Evolutionary conservation across 108 stramenopile genomes (phyloP).

Genomic region (Cyclotella sp.): DNA sequence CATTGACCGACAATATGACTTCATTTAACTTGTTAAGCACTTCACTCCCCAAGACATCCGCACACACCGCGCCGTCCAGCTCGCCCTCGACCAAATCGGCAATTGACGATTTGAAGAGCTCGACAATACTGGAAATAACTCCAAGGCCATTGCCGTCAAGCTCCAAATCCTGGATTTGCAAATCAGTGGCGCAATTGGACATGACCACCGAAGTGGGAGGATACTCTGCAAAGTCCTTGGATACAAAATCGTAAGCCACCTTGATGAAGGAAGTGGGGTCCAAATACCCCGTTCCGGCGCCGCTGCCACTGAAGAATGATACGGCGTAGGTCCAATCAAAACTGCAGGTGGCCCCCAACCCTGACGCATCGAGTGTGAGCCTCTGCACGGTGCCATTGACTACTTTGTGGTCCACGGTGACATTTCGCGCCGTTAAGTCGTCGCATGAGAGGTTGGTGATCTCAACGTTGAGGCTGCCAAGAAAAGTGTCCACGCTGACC

Average conservation of each 20-base stretch:
- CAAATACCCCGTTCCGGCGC: conserved; percentile 15
- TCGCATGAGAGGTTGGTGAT: conserved; percentile 15
- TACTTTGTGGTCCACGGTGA: neutral
- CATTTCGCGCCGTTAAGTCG: neutral
- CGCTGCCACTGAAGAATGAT: conserved; percentile 20
- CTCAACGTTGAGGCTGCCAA: neutral
- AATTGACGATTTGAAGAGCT: conserved; percentile 52
- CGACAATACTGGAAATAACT: conserved; percentile 44
- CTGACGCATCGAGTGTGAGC: conserved; percentile 1
- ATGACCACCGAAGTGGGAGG: conserved; percentile 50
- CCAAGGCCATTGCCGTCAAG: conserved; percentile 49
- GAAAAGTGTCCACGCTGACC: conserved; percentile 6
- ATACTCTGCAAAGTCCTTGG: conserved; percentile 31
- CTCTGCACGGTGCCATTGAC: conserved; percentile 6
- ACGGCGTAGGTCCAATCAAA: conserved; percentile 17
- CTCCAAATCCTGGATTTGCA: conserved; percentile 49
- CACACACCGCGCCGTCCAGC: conserved; percentile 52
- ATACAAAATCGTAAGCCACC: conserved; percentile 44
- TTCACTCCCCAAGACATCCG: conserved; percentile 44
- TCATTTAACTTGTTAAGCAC: conserved; percentile 20
- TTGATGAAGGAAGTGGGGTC: conserved; percentile 18
- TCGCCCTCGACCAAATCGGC: conserved; percentile 42
- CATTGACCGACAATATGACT: conserved; percentile 1
- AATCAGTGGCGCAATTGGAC: conserved; percentile 39
- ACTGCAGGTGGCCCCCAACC: conserved; percentile 15